A percentile compares a stretch with the other conserved stretches of the same genome.
phyloP scores from a whole-genome alignment of 2,329 filamentous ascomycete species.

The Pseudogymnoascus sp. region DNA sequence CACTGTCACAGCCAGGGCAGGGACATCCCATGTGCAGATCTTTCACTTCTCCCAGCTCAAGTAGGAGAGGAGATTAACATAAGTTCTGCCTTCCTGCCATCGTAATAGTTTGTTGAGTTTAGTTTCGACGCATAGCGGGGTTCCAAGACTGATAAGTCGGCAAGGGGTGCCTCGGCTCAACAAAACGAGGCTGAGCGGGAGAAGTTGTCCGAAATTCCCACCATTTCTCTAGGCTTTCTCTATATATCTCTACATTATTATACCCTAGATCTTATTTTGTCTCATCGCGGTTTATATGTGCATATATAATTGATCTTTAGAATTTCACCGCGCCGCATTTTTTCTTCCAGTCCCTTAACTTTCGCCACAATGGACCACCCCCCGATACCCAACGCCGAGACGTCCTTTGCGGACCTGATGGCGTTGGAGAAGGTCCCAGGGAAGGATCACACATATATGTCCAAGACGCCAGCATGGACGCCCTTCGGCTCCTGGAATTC shows the following conservation, averaged over 20 bases:
- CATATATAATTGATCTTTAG: background rate
- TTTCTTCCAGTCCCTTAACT: background rate
- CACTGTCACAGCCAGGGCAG: background rate
- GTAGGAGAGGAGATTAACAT: background rate
- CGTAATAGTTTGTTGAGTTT: background rate
- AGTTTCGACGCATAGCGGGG: background rate
- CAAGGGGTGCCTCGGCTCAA: background rate
- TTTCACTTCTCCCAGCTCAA: background rate
- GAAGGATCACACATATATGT: conserved; percentile 13
- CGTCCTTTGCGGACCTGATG: conserved; percentile 13
- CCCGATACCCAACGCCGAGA: conserved; percentile 2
- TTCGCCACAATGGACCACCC: background rate
- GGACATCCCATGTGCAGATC: background rate
- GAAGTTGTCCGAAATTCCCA: background rate
- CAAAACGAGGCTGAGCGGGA: background rate
- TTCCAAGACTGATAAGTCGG: background rate
- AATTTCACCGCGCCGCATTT: background rate
- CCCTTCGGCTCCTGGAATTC: conserved; percentile 21
- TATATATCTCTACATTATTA: background rate
- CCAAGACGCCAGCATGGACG: conserved; percentile 13
- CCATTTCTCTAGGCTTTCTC: background rate
- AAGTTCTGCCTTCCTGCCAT: background rate
- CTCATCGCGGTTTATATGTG: background rate
- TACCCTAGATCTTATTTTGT: background rate
- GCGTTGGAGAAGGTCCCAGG: conserved; percentile 11